phyloP scores from a whole-genome alignment of 2,329 filamentous ascomycete genomes.

The Neofusicoccum sp. region DNA sequence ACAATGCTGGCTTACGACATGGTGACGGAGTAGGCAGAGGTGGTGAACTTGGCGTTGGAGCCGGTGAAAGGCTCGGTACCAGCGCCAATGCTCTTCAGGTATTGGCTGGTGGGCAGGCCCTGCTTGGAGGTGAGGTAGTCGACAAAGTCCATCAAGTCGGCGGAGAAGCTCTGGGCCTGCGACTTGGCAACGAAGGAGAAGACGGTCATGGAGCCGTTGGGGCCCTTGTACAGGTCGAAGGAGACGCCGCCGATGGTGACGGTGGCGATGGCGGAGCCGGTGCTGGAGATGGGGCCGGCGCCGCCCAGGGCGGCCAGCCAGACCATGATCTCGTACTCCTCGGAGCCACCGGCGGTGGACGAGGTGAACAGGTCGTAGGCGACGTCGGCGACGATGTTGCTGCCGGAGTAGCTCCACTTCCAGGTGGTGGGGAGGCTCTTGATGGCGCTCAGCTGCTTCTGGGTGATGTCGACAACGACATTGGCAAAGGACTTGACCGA shows the following conservation, averaged over 20 bases:
- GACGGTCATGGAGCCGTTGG: conserved; percentile 62
- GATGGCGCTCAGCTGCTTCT: conserved; percentile 40
- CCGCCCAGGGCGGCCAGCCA: conserved; percentile 63
- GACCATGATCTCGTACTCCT: conserved; percentile 68
- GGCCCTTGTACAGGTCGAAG: conserved; percentile 65
- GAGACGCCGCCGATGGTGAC: conserved; percentile 55
- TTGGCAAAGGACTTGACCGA: conserved; percentile 50
- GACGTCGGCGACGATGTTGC: conserved; percentile 58
- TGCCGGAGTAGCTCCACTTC: conserved; percentile 55
- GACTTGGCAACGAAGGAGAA: conserved; percentile 60
- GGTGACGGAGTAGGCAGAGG: conserved; percentile 40
- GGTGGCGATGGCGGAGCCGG: conserved; percentile 56
- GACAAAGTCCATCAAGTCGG: conserved; percentile 61
- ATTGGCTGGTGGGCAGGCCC: conserved; percentile 53
- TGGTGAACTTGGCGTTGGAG: conserved; percentile 49
- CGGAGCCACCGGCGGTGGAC: conserved; percentile 46
- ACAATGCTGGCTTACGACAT: not conserved
- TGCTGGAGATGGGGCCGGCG: conserved; percentile 62
- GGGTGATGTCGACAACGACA: conserved; percentile 37
- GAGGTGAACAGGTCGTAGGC: conserved; percentile 65
- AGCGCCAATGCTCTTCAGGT: conserved; percentile 56
- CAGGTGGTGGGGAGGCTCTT: conserved; percentile 49
- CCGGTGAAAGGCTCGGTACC: conserved; percentile 62
- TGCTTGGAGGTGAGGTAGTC: conserved; percentile 56
- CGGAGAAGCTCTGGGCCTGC: conserved; percentile 56